Base-by-base conservation (phyloP, 2,329 filamentous ascomycete species). In the Penicillium sp. region DNA sequence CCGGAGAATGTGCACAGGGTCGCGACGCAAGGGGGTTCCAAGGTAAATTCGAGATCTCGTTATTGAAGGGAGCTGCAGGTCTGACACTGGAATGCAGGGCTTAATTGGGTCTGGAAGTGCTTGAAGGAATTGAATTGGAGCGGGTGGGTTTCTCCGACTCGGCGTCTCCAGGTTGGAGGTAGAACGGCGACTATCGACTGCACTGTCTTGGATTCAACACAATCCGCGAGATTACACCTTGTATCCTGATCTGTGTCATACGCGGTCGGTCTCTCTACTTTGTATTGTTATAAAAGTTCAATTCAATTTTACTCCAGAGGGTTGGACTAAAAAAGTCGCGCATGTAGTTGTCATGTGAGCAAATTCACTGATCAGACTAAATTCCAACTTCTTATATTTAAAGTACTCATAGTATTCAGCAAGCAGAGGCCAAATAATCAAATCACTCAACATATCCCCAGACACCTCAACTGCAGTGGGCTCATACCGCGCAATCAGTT, bases 101-200 rank as follows among this genome's bases (percentile, higher is more conserved):
- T n/a, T 35, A 21, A 49, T 17, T 39, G 10, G 13, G 28, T 22
- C 9, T 21, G 7, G 33, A 47, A 19, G 43, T 33, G 28, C 33
- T 50, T 51, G 50, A 53, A 61, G 44, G 59, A 59, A 58, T 22
- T 21, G 24, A 39, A 41, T 37, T 34, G 41, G 43, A 50, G 53
- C 58, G 56, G 58, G 56, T 51, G 51, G 49, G 55, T 65, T 65
- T 67, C 58, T 65, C 64, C 64, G 63, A 56, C 38, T 48, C 54
- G 61, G 63, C 39, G 40, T 31, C 13, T 21, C 44, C 31, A 28
- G 45, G 2, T 33, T 34, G 12, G 7, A 38, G 37, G 28, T 42
- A 42, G 21, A 22, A 6, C 17, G 12, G 39, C 39, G 26, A 21
- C 12, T 9, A 22, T 10, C 6, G 13, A 10, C 26, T 31, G 17